Evolutionary conservation across 768 basidiomycete genomes (phyloP).

Genomic region (Boletus tylopilopsis): DNA sequence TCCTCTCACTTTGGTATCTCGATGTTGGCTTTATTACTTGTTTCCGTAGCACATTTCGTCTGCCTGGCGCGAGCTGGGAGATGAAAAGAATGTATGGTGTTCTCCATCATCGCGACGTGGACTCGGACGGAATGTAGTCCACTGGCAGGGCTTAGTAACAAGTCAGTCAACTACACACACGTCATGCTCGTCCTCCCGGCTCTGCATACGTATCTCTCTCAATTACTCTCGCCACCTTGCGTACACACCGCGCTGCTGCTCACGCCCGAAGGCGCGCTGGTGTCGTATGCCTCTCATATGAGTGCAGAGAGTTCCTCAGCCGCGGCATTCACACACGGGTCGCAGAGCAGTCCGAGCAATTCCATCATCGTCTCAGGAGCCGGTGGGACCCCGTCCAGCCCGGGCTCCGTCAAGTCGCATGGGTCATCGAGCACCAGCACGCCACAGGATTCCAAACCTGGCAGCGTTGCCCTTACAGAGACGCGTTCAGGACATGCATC

Average conservation of each 20-base stretch:
- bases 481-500: neutral
- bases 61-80: neutral
- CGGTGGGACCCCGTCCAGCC: constrained; percentile 8
- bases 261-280: constrained; percentile 70
- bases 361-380: constrained; percentile 2
- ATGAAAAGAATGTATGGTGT: constrained; percentile 26
- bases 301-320: constrained; percentile 16
- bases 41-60: constrained; percentile 18
- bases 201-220: constrained; percentile 61
- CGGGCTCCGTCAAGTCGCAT: constrained; percentile 10
- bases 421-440: constrained; percentile 4
- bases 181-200: constrained; percentile 72
- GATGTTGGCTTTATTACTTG: constrained; percentile 12
- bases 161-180: neutral
- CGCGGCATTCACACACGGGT: neutral
- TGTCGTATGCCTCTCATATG: constrained; percentile 57
- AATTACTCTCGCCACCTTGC: constrained; percentile 54
- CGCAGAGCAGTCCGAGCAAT: constrained; percentile 4
- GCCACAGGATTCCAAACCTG: constrained; percentile 11
- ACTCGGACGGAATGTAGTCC: no score
- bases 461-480: constrained; percentile 10
- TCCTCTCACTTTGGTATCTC: neutral
- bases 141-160: neutral
- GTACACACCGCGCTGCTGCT: constrained; percentile 71
- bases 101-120: constrained; percentile 9